Base-by-base conservation (phyloP, 2,329 filamentous ascomycete species). In the Bipolaris oryzae region DNA sequence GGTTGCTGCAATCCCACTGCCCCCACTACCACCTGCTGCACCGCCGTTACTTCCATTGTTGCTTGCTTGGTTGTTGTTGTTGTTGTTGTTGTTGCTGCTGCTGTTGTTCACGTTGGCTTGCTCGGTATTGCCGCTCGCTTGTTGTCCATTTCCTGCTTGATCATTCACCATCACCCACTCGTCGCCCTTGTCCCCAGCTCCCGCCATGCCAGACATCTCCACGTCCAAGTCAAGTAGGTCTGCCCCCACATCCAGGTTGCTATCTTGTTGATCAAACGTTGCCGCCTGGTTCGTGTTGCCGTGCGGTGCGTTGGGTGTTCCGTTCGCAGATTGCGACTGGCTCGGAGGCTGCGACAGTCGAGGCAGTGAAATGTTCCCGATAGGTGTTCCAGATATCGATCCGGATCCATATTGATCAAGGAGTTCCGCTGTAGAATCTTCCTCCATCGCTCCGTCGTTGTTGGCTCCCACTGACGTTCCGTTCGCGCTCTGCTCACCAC, bases 381-480 rank as follows among this genome's bases (percentile, higher is more conserved):
- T 76, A 0, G 87, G 86, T 6, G 87, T 89, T 2, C 85, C 53
- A 77, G 83, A 37, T 80, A 83, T 86, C 49, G 85, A 81, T 23
- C 83, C 86, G 15, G 83, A 84, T 60, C 88, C 85, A 78, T 89
- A 89, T 74, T 89, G 86, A 62, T 90, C 87, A 5, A 90, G 79
- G n/a, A 89, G 76, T 53, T 83, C 85, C 20, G 86, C 85, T 15
- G 85, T 86, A 9, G 71, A 72, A 51, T 77, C 75, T 25, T 76
- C 72, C 43, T 76, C 75, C 47, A 72, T 66, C 7, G 62, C 64
- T 28, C 62, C 68, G 7, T 76, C 72, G 23, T 70, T 69, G 41
- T 62, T 61, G 7, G 64, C 50, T 21, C 66, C 67, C 37, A 74
- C 74, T 35, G 76, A 70, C 7, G 72, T 72, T 35, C 75, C 75